Evolutionary conservation across 1,139 yeast genomes (phyloP), one percentile per base, ranked within the genome.

Genomic region (Nakaseomyces sp.): DNA sequence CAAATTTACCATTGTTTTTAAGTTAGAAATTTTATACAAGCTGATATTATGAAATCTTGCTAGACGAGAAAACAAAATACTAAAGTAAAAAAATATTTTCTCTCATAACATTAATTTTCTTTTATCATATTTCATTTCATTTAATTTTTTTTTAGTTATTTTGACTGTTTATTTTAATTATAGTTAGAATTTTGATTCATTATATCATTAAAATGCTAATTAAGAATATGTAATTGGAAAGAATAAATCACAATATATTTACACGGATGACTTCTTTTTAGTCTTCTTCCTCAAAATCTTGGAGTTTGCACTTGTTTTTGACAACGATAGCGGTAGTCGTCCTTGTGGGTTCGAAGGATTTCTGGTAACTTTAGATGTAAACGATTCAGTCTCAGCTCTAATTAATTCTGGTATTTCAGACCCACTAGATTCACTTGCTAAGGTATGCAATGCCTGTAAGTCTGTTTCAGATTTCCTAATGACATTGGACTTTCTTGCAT

Each of bases 401-500:
- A 22, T 35, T 13, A 35, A 22, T 22, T 35, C 38, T 13, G 38
- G 38, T n/a, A 35, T 15, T 20, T 35, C 38, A 7, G 28, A 20
- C 1, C 18, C 28, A 13, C 18, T 35, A 7, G 38, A 13, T 15
- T 39, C 37, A 26, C 22, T 35, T 15, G 28, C 39, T n/a, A 17
- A 24, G 4, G 16, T 40, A 24, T 44, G 42, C 16, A 50, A 26
- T 3, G 47, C 40, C 22, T 45, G 49, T 19, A 60, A 47, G 41
- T 61, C 59, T 1, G 62, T 55, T 43, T 58, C 57, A 5, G 64
- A 61, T 42, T 55, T 60, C 18, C 55, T 47, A 5, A 59, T 48
- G 25, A 60, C 41, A 41, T 59, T 61, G 5, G 64, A 60, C 32
- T 50, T 55, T 40, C 60, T 55, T 7, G 70, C 83, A 58, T 74